Evolutionary conservation across 106 monocot species (phyloP).

Genomic region (Dendrobium catenatum): DNA sequence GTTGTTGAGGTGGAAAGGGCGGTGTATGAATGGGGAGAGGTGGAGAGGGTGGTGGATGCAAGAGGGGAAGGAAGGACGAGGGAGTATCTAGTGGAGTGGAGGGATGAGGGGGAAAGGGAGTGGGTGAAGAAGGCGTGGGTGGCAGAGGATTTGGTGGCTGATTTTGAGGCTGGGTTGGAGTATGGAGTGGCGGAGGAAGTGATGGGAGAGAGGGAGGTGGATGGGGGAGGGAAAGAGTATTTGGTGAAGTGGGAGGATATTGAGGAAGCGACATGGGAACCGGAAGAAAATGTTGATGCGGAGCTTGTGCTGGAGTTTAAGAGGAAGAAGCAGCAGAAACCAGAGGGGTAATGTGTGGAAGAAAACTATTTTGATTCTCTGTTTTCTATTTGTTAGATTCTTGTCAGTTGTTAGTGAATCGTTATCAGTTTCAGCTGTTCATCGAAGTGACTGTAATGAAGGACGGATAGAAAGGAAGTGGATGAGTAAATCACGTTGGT

Average conservation of each 20-base stretch:
- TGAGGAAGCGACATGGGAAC: constrained; percentile 81
- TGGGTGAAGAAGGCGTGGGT: constrained; percentile 70
- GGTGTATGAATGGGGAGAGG: constrained; percentile 73
- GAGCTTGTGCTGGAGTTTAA: constrained; percentile 58
- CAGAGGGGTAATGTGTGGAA: neutral
- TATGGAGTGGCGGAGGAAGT: constrained; percentile 79
- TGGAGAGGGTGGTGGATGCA: constrained; percentile 62
- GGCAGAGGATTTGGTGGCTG: constrained; percentile 58
- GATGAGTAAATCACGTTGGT: neutral
- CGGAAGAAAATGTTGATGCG: constrained; percentile 64
- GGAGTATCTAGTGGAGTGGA: constrained; percentile 88
- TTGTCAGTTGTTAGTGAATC: neutral
- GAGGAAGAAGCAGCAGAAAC: neutral
- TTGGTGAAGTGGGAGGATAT: constrained; percentile 88
- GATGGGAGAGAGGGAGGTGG: constrained; percentile 29
- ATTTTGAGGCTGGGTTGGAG: constrained; percentile 80
- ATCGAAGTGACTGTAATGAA: neutral
- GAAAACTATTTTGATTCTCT: neutral
- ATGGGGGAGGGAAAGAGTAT: constrained; percentile 43
- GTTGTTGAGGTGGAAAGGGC: constrained; percentile 60
- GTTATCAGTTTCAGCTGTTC: neutral
- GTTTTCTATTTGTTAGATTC: neutral
- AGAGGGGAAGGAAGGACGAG: constrained; percentile 51
- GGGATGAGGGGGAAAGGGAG: constrained; percentile 68
- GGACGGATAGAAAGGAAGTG: neutral